Base-by-base conservation (phyloP, 805 yeast species). In the Tetrapisispora namnaoensis region DNA sequence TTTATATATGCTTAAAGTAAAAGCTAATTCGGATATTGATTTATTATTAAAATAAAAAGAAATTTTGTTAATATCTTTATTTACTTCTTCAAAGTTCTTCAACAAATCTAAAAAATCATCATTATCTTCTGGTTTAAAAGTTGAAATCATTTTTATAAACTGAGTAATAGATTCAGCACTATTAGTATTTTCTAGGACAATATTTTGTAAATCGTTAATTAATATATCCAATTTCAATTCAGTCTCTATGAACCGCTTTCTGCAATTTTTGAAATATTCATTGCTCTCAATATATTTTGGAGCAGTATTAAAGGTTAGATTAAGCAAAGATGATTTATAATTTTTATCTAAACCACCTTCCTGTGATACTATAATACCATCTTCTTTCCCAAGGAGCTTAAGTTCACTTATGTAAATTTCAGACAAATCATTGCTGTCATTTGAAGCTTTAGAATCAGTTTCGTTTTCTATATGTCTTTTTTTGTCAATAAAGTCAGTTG, bases 1-100 rank as follows among this genome's bases (percentile, higher is more conserved):
- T 47, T 80, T 70, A 61, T 91, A 88, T 63, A 87, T 96, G 61
- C 89, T 95, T 37, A 91, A 70, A 1, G 95, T 85, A 32, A 85
- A 77, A 1, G 95, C 95, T 44, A 91, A 68, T 0, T 95, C 86
- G 52, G 89, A 69, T 87, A 95, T 66, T 85, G 66, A 50, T 88
- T 82, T 52, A 84, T 80, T 52, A 96, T 76, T 53, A 82, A 89
- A 43, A 87, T 70, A 43, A 86, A 72, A 46, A 86, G 91, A 21
- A n/a, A 56, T 80, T 80, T 24, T 42, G 20, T 18, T 28, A 21
- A 90, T 75, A 53, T 85, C 77, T 34, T 70, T 59, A 60, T 90
- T 91, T 9, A 86, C 78, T 34, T 79, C 80, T 36, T 89, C 80
- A 63, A 90, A 89, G 49, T 82, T 81, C 20, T 69, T 65, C 49